These are phyloP conservation scores for Fomitopsis serialis DNA, from an alignment of 768 basidiomycete genomes.

Conservation along the genomic window DNA sequence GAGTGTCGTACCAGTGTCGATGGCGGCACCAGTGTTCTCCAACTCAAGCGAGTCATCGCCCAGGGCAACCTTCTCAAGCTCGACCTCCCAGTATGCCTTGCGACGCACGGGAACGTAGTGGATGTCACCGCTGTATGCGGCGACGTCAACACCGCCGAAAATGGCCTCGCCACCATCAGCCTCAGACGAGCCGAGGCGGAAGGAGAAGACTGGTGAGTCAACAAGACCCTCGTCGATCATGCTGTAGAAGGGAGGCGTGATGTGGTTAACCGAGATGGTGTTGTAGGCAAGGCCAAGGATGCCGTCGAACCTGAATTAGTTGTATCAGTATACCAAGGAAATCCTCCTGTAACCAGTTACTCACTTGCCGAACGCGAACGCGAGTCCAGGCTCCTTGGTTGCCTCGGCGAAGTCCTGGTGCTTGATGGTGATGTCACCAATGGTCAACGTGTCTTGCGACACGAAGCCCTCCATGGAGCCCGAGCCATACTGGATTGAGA, in stretches of 20 bases:
- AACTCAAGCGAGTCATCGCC: slow-evolving; percentile 86
- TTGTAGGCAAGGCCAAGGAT: slow-evolving; percentile 93
- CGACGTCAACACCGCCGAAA: slow-evolving; percentile 84
- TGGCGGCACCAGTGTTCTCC: slow-evolving; percentile 90
- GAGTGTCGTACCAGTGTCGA: slow-evolving; percentile 64
- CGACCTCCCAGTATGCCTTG: slow-evolving; percentile 98
- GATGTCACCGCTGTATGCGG: slow-evolving; percentile 76
- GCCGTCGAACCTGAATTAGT: slow-evolving; percentile 74
- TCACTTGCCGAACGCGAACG: slow-evolving; percentile 94
- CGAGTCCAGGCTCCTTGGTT: slow-evolving; percentile 91
- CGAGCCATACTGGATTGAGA: slow-evolving; percentile 91
- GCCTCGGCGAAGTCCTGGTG: slow-evolving; percentile 92
- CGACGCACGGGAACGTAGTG: slow-evolving; percentile 86
- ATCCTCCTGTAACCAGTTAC: slow-evolving; percentile 21
- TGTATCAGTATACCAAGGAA: not conserved
- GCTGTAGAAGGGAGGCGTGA: slow-evolving; percentile 90
- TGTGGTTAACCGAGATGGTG: slow-evolving; percentile 91
- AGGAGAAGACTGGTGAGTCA: slow-evolving; percentile 86
- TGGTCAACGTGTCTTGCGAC: slow-evolving; percentile 72
- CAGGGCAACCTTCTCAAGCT: slow-evolving; percentile 81
- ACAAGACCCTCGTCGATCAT: slow-evolving; percentile 83
- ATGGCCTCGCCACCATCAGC: slow-evolving; percentile 85
- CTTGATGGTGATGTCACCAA: slow-evolving; percentile 78
- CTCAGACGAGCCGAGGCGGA: slow-evolving; percentile 86
- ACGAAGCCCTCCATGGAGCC: slow-evolving; percentile 97